Evolutionary conservation across 1,284 basidiomycete genomes (phyloP), one percentile per base, ranked within the genome.

Genomic region (Neonothopanus nambi): DNA sequence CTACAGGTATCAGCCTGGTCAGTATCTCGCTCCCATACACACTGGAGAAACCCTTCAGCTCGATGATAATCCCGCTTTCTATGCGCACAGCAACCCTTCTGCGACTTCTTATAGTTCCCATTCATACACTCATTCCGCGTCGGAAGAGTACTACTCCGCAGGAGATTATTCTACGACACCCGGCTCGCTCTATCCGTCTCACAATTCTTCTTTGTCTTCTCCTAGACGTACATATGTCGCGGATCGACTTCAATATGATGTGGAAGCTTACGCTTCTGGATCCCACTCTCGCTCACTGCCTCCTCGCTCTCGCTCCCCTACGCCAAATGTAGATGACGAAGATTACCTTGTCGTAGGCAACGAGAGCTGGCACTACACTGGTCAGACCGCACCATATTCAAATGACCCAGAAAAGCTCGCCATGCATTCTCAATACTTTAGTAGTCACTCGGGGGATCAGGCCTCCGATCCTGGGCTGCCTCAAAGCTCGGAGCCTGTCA

Each of bases 301-400:
- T 59, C 75, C 83, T 30, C 80, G 84, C 47, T 89, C 87, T 18
- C 80, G 87, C 20, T 89, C 87, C 3, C 87, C 87, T 0, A 89
- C 87, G 1, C 85, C 87, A 8, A 81, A 82, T 6, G 77, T 79
- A 12, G 86, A 86, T 41, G 84, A 87, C 40, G 87, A 87, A 55
- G 84, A 84, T 61, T 87, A 87, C 55, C 74, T 75, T 54, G 72
- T 84, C 24, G 75, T 80, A 6, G 79, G 73, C 15, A 71, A 82
- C 53, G 77, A 77, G 37, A 79, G 79, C 52, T 65, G 81, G 21
- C 80, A 84, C 56, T 77, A 81, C 59, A 78, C 74, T 1, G 78
- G 79, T n/a, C 57, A 67, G 47, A 60, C 63, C 20, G 65, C 69
- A 47, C 61, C 20, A 9, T 44, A 71, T 3, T 61, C 64, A 3